Conservation (phyloP, 2,329 filamentous ascomycete genomes). For the Lomentospora prolificans region DNA sequence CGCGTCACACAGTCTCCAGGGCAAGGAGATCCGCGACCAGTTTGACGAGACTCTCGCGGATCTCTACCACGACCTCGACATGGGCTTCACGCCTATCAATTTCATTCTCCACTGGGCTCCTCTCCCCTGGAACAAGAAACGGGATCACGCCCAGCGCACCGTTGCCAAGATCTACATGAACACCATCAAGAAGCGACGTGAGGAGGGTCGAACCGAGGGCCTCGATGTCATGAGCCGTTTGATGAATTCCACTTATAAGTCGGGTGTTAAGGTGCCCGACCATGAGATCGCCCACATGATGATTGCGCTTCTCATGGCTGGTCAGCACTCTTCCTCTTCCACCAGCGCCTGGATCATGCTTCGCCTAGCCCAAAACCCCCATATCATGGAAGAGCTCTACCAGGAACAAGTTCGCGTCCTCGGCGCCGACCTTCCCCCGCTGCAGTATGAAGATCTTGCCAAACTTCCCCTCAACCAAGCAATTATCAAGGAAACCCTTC, state of each 20-base stretch:
- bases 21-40: constrained; percentile 67
- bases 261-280: constrained; percentile 69
- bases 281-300: constrained; percentile 85
- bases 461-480: constrained; percentile 74
- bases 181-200: constrained; percentile 65
- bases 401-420: constrained; percentile 68
- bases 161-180: constrained; percentile 76
- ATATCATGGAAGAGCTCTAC: constrained; percentile 72
- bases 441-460: constrained; percentile 68
- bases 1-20: constrained; percentile 76
- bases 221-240: constrained; percentile 85
- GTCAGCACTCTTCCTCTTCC: constrained; percentile 80
- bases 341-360: constrained; percentile 80
- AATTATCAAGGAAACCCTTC: constrained; percentile 84
- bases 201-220: constrained; percentile 36
- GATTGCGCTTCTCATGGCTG: constrained; percentile 88
- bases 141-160: constrained; percentile 69
- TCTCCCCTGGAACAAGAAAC: constrained; percentile 76
- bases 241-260: constrained; percentile 79
- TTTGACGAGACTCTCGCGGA: constrained; percentile 74
- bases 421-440: constrained; percentile 56
- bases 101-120: constrained; percentile 85
- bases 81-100: constrained; percentile 83
- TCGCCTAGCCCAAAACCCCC: constrained; percentile 65
- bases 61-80: constrained; percentile 81